Base-by-base conservation (phyloP, 345 rosid genomes). In the Brassica rapa region DNA sequence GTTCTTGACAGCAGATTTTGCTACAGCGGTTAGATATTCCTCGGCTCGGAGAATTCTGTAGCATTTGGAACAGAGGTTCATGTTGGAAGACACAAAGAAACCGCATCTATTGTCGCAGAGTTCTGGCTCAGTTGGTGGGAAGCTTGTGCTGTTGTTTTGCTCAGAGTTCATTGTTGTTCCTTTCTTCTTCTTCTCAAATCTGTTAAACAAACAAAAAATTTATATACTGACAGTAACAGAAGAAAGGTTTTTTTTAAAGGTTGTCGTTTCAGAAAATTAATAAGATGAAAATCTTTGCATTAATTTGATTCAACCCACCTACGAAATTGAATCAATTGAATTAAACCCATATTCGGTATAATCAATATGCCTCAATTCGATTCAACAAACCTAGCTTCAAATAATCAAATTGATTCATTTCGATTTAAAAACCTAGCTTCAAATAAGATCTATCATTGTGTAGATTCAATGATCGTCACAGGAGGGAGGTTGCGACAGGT, bases 61-160 rank as follows among this genome's bases (percentile, higher is more conserved):
- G 80, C 98, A 93, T 86, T 89, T 91, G 39, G 98, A 93, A 74
- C 97, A 93, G 12, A 93, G 93, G 73, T 88, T 86, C 94, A 90
- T 93, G 85, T 86, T 91, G 7, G 93, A 72, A 1, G 89, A 84
- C 4, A 96, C 98, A 19, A 91, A 90, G 84, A 91, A 91, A 1
- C 94, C 96, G 1, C 98, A 93, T 21, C 96, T 94, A 56, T 93
- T 91, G 8, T 82, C 88, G 69, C 97, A 93, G 32, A 90, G 96
- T 83, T 71, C 83, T 3, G 89, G 85, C 77, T 90, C 90, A 1
- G 97, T 68, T 15, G 88, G 89, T 2, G 93, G 78, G 53, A 83
- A 84, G 77, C 98, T 93, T 23, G 93, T 90, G 49, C 91, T 86
- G 32, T 93, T 88, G 82, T 90, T 89, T 55, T 89, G 89, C 79